phyloP scores from a whole-genome alignment of 2,329 filamentous ascomycete genomes.

The Fusarium succisae region DNA sequence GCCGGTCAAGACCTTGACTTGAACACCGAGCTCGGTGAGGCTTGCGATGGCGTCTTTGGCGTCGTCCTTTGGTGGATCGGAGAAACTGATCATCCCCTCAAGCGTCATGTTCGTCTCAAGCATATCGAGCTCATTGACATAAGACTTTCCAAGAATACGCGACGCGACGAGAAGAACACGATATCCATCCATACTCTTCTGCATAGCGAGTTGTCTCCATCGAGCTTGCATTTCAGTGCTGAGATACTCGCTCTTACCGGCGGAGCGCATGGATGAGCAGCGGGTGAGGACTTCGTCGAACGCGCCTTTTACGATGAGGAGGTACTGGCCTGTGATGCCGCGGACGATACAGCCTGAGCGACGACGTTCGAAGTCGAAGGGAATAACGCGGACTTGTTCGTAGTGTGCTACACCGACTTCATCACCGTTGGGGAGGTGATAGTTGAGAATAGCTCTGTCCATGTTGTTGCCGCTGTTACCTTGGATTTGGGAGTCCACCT shows the following conservation, averaged over 20 bases:
- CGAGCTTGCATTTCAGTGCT: neutral
- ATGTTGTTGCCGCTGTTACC: conserved; percentile 4
- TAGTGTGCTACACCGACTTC: neutral
- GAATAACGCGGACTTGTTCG: neutral
- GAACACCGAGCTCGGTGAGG: neutral
- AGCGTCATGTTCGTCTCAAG: neutral
- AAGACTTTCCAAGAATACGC: neutral
- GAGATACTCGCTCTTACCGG: neutral
- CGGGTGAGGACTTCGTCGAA: neutral
- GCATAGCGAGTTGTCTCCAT: neutral
- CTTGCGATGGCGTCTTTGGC: neutral
- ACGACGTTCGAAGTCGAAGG: neutral
- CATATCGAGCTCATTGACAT: neutral
- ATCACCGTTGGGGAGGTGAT: neutral
- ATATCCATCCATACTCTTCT: neutral
- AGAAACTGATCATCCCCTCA: neutral
- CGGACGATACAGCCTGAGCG: neutral
- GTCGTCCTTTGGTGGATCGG: neutral
- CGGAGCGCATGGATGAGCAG: neutral
- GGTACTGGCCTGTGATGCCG: neutral
- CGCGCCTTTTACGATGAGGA: neutral
- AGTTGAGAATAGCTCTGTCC: neutral
- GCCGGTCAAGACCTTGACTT: neutral
- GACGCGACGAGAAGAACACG: neutral
- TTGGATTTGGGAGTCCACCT: neutral